Evolutionary conservation across 495 filamentous ascomycete species (phyloP).

Genomic region (Massariosphaeria phaeospora): DNA sequence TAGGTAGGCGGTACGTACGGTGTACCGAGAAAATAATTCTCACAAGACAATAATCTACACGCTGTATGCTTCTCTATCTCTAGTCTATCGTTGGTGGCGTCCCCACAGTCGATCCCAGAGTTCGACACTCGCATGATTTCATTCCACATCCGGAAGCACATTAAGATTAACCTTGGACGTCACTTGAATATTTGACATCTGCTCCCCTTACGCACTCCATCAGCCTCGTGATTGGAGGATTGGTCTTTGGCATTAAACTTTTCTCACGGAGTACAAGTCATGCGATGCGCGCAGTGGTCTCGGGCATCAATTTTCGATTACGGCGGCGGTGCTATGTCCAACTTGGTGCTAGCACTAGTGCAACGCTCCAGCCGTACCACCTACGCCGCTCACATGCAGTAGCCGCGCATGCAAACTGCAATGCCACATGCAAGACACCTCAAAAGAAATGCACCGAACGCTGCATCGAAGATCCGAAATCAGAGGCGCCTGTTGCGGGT

Average conservation of each 20-base stretch:
- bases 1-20: no score
- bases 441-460: neutral
- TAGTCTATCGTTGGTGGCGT: neutral
- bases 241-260: neutral
- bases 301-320: neutral
- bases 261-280: neutral
- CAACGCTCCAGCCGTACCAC: neutral
- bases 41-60: neutral
- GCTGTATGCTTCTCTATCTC: neutral
- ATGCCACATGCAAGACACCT: neutral
- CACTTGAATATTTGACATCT: neutral
- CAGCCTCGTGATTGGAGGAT: neutral
- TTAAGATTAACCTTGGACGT: neutral
- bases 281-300: neutral
- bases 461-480: neutral
- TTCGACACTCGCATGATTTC: neutral
- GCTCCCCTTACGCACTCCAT: no score
- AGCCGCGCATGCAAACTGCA: no score
- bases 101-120: neutral
- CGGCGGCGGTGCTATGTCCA: neutral
- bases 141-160: neutral
- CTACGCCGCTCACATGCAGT: no score
- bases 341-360: neutral
- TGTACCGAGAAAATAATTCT: constrained; percentile 1
- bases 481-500: neutral